Conservation (phyloP, 257 asterid genomes). For the Ocimum tenuiflorum region DNA sequence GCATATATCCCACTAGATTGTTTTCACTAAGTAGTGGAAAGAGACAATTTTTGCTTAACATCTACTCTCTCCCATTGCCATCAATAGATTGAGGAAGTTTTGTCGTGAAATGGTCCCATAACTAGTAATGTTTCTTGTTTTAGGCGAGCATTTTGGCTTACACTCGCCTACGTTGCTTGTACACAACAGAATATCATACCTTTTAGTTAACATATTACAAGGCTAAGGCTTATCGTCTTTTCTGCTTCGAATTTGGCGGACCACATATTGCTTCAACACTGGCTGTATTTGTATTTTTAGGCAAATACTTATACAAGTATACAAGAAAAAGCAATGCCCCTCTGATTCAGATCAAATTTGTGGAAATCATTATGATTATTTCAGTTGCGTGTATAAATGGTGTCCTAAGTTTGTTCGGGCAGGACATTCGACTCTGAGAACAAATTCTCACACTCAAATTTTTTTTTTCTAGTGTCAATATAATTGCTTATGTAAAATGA, state of each 20-base stretch:
- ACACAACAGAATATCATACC: not conserved
- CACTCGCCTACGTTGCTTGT: slow-evolving; percentile 9
- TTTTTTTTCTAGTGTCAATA: too few relatives aligned
- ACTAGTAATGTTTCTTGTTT: slow-evolving; percentile 2
- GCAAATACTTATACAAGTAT: not conserved
- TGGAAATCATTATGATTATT: too few relatives aligned
- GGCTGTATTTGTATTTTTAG: too few relatives aligned
- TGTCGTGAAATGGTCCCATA: not conserved
- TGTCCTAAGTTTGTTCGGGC: not conserved
- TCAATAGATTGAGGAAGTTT: not conserved
- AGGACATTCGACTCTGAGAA: too few relatives aligned
- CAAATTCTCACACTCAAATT: too few relatives aligned
- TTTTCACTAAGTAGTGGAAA: not conserved
- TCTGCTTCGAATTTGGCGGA: not conserved
- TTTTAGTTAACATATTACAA: not conserved
- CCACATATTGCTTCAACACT: not conserved
- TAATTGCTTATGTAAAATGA: not conserved
- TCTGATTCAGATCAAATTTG: not conserved
- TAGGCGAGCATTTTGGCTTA: slow-evolving; percentile 16
- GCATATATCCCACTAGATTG: not conserved
- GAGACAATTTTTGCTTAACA: not conserved
- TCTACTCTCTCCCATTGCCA: slow-evolving; percentile 4
- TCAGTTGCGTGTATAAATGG: not conserved
- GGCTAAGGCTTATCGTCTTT: not conserved
- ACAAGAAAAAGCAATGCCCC: not conserved